Conservation (phyloP, 169 alveolate species). For the Babesia ovata region DNA sequence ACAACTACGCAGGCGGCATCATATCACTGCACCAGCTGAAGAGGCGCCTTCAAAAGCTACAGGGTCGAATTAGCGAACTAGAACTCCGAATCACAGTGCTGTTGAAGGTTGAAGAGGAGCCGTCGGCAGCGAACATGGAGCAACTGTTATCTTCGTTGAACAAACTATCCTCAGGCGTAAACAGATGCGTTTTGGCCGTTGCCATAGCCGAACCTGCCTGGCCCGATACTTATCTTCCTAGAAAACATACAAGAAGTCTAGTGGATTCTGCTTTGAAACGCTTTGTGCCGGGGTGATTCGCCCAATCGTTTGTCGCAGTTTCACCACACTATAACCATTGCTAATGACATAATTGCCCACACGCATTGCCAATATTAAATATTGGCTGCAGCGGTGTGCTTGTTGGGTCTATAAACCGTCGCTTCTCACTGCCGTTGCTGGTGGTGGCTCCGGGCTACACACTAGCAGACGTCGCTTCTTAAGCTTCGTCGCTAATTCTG, state of each 20-base stretch:
- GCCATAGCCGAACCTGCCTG: conserved; percentile 45
- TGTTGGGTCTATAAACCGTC: no score
- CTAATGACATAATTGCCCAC: no score
- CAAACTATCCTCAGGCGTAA: conserved; percentile 11
- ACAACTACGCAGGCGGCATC: not conserved
- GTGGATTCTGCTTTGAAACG: conserved; percentile 36
- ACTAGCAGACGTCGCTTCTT: no score
- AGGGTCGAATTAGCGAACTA: not conserved
- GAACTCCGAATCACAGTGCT: conserved; percentile 4
- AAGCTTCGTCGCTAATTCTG: no score
- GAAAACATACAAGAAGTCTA: conserved; percentile 28
- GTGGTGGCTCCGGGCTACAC: no score
- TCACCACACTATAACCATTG: no score
- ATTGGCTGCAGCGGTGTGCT: no score
- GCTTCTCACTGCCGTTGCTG: no score
- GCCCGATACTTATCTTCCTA: conserved; percentile 39
- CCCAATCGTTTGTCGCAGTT: not conserved
- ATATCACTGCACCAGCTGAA: conserved; percentile 36
- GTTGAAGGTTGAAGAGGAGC: not conserved
- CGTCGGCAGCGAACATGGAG: not conserved
- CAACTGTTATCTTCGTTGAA: not conserved
- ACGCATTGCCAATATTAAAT: no score
- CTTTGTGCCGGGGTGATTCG: not conserved
- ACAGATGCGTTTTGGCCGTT: conserved; percentile 19
- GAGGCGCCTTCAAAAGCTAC: conserved; percentile 5